These are phyloP conservation scores for Serpula lacrymans DNA, from an alignment of 768 basidiomycete species.

Conservation along the genomic window DNA sequence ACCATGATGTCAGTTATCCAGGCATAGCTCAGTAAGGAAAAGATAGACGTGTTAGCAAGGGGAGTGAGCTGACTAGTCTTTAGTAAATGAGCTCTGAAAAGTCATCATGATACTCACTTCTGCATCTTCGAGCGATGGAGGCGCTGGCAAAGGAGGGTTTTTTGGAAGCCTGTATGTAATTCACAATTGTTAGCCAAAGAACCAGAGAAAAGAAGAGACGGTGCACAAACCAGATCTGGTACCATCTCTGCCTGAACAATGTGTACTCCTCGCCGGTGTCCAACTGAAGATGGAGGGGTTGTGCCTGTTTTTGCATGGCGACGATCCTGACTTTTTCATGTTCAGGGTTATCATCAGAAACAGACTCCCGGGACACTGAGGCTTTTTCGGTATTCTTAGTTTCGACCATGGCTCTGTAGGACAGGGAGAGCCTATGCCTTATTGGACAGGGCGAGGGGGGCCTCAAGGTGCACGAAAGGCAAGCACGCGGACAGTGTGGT, in stretches of 20 bases:
- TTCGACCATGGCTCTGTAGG: too few species aligned
- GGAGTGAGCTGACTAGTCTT: constrained; percentile 45
- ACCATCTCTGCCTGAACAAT: constrained; percentile 46
- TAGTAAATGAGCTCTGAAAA: background rate
- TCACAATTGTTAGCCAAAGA: background rate
- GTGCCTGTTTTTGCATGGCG: too few species aligned
- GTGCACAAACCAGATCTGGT: constrained; percentile 48
- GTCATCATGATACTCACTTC: constrained; percentile 24
- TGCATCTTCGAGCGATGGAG: constrained; percentile 53
- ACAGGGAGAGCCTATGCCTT: too few species aligned
- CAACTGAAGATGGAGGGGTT: constrained; percentile 26
- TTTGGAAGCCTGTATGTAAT: constrained; percentile 61
- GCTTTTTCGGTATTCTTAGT: too few species aligned
- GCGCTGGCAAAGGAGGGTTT: constrained; percentile 55
- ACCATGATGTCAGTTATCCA: constrained; percentile 67
- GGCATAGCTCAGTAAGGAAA: constrained; percentile 58
- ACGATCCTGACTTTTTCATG: too few species aligned
- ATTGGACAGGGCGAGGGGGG: too few species aligned
- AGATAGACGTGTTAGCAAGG: constrained; percentile 49
- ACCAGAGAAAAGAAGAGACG: background rate
- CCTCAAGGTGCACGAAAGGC: too few species aligned
- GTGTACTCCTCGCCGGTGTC: constrained; percentile 38
- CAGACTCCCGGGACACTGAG: too few species aligned
- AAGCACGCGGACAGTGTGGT: too few species aligned
- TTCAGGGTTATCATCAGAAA: too few species aligned